Evolutionary conservation across 768 basidiomycete species (phyloP).

Genomic region (Gymnopilus junonius): DNA sequence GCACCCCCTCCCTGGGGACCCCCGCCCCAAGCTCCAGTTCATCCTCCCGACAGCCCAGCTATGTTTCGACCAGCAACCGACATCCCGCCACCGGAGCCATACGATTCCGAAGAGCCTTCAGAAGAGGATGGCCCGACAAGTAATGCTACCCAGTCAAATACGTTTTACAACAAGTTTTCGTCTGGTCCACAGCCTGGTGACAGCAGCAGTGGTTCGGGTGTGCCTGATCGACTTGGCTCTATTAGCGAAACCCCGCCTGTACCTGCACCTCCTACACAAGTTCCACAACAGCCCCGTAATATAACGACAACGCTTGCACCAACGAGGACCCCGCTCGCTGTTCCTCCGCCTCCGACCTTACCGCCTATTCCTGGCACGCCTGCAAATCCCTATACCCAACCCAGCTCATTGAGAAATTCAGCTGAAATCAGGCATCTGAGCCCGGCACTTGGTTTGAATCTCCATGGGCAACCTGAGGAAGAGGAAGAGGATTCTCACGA

Average conservation of each 20-base stretch:
- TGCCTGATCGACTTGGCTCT: not conserved
- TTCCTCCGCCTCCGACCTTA: constrained; percentile 11
- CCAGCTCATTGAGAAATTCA: not conserved
- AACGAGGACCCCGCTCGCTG: constrained; percentile 4
- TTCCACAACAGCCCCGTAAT: not conserved
- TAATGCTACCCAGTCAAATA: not conserved
- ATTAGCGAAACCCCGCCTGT: not conserved
- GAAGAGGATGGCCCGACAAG: not conserved
- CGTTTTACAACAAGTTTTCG: not conserved
- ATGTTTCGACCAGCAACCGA: not conserved
- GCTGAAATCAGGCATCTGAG: too few species aligned
- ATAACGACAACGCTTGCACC: not conserved
- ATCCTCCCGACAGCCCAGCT: not conserved
- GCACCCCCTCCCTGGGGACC: too few species aligned
- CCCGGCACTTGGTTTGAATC: not conserved
- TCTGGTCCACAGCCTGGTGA: not conserved
- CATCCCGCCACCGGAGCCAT: constrained; percentile 6
- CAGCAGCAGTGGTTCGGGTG: not conserved
- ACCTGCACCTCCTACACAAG: not conserved
- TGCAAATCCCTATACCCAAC: not conserved
- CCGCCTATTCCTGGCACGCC: constrained; percentile 19
- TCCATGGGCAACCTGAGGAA: not conserved
- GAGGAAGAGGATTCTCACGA: not conserved
- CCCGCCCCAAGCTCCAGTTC: not conserved
- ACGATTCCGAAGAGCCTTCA: not conserved